Evolutionary conservation across 2,329 filamentous ascomycete species (phyloP).

Genomic region (Colletotrichum sublineola): DNA sequence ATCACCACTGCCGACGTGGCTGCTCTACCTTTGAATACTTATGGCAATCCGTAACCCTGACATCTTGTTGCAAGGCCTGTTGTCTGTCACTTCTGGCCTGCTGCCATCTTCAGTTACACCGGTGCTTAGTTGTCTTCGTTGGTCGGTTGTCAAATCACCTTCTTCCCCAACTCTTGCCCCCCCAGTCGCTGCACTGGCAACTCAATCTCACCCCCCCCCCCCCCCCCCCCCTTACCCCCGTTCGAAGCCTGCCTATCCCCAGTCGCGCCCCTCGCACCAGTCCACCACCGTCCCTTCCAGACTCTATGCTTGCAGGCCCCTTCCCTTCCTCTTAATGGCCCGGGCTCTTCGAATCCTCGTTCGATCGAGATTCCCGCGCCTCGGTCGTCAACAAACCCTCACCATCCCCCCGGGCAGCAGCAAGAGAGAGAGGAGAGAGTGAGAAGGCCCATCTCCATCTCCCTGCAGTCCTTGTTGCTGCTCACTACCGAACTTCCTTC

Average conservation of each 20-base stretch:
- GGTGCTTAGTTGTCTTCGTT: not conserved
- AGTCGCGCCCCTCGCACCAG: constrained; percentile 4
- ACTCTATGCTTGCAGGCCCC: constrained; percentile 25
- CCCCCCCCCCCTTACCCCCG: not conserved
- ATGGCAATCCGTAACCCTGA: not conserved
- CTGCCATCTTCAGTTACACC: constrained; percentile 2
- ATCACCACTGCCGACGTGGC: not conserved
- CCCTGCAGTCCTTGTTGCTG: not conserved
- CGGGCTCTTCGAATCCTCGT: constrained; percentile 5
- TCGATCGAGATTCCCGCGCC: constrained; percentile 12
- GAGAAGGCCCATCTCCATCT: constrained; percentile 1
- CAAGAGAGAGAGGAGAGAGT: not conserved
- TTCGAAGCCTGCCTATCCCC: constrained; percentile 25
- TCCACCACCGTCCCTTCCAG: constrained; percentile 4
- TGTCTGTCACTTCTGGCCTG: not conserved
- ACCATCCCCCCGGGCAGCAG: not conserved
- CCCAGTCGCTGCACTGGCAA: constrained; percentile 19
- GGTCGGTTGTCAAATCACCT: not conserved
- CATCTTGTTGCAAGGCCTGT: not conserved
- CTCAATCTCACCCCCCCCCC: constrained; percentile 12
- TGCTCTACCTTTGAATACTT: not conserved
- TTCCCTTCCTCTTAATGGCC: constrained; percentile 23
- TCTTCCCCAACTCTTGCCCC: not conserved
- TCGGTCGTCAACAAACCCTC: not conserved
- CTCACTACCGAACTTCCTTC: not conserved